A percentile compares a stretch with the other conserved stretches of the same genome.
Conservation (phyloP, 2,329 filamentous ascomycete genomes). For the Aureobasidium zeae region DNA sequence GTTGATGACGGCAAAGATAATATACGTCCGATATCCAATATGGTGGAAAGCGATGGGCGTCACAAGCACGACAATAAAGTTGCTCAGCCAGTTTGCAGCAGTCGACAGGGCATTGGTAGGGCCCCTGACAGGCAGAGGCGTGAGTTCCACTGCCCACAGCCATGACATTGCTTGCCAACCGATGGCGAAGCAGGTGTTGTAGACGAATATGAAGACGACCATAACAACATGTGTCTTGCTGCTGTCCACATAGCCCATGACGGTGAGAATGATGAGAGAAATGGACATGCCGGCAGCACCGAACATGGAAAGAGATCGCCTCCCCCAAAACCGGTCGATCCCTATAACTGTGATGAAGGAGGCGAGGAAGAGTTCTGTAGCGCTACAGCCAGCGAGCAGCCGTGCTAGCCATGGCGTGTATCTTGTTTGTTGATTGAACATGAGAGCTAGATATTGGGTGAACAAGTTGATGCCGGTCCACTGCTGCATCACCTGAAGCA, state of each 20-base stretch:
- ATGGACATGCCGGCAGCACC: slow-evolving; percentile 38
- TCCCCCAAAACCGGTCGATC: slow-evolving; percentile 29
- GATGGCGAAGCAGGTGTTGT: slow-evolving; percentile 52
- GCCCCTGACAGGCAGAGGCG: slow-evolving; percentile 48
- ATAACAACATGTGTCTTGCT: slow-evolving; percentile 50
- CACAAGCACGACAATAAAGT: slow-evolving; percentile 36
- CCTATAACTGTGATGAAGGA: slow-evolving; percentile 42
- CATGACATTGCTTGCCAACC: slow-evolving; percentile 54
- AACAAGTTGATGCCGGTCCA: slow-evolving; percentile 30
- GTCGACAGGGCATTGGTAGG: slow-evolving; percentile 57
- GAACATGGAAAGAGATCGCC: slow-evolving; percentile 28
- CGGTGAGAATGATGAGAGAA: slow-evolving; percentile 28
- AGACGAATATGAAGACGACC: slow-evolving; percentile 57
- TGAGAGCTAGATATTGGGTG: slow-evolving; percentile 36
- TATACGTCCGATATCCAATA: slow-evolving; percentile 28
- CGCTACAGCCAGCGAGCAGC: slow-evolving; percentile 24
- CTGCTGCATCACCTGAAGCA: slow-evolving; percentile 40
- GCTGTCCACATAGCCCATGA: slow-evolving; percentile 37
- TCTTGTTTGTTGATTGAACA: slow-evolving; percentile 32
- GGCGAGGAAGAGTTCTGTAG: slow-evolving; percentile 43
- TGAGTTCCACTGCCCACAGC: slow-evolving; percentile 54
- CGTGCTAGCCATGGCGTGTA: slow-evolving; percentile 26
- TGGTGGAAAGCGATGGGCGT: slow-evolving; percentile 22
- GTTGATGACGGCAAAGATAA: slow-evolving; percentile 31
- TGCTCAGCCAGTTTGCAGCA: slow-evolving; percentile 51